phyloP scores from a whole-genome alignment of 208 protist genomes.

The Novymonas esmeraldas region DNA sequence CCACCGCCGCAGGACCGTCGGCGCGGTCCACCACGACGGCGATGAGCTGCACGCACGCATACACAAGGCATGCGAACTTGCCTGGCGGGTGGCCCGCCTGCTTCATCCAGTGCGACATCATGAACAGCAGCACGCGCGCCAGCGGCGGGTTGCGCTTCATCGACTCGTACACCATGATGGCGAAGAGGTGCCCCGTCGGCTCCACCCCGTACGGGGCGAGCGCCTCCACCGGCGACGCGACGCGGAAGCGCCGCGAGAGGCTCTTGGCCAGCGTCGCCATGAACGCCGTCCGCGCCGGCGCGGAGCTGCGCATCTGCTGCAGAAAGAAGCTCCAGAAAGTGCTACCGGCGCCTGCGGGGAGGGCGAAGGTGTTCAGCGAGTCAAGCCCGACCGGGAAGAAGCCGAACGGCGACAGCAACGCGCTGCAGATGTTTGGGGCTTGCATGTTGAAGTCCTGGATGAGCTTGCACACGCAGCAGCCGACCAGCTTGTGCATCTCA shows the following conservation, averaged over 20 bases:
- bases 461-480: conserved; percentile 88
- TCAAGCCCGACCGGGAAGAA: conserved; percentile 74
- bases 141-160: conserved; percentile 88
- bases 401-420: conserved; percentile 77
- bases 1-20: conserved; percentile 46
- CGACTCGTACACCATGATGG: conserved; percentile 88
- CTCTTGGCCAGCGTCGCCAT: conserved; percentile 84
- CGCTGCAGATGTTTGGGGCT: conserved; percentile 78
- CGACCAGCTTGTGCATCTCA: conserved; percentile 86
- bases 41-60: conserved; percentile 85
- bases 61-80: conserved; percentile 83
- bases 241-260: conserved; percentile 81
- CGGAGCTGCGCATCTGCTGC: conserved; percentile 84
- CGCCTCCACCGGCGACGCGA: conserved; percentile 72
- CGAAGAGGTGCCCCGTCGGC: conserved; percentile 76
- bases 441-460: conserved; percentile 93
- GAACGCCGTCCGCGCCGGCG: conserved; percentile 83
- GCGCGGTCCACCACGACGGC: conserved; percentile 66
- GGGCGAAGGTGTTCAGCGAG: conserved; percentile 70
- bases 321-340: conserved; percentile 90
- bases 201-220: conserved; percentile 53
- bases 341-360: conserved; percentile 82
- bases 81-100: conserved; percentile 71
- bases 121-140: conserved; percentile 81
- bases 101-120: conserved; percentile 86